phyloP scores from a whole-genome alignment of 208 protist genomes.

The Wallacemonas sp. region DNA sequence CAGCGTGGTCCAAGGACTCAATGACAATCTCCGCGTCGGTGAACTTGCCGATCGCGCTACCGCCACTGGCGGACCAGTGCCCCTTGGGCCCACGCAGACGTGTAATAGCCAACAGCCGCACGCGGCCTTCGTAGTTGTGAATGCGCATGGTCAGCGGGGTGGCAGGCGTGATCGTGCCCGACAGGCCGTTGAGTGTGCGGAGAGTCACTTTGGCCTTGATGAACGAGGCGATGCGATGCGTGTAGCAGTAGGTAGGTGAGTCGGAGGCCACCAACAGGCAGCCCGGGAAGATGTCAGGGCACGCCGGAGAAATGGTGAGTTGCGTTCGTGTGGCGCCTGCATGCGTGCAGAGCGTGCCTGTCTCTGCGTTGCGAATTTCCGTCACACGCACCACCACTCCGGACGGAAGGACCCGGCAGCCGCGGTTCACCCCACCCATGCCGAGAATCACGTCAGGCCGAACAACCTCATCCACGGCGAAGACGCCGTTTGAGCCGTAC shows the following conservation, averaged over 20 bases:
- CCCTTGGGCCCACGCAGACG: conserved; percentile 1
- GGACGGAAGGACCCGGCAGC: neutral
- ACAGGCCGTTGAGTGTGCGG: neutral
- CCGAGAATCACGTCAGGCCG: neutral
- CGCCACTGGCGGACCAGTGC: neutral
- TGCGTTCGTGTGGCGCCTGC: neutral
- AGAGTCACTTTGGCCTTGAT: neutral
- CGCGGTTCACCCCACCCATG: neutral
- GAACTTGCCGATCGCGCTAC: neutral
- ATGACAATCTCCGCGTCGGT: neutral
- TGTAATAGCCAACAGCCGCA: neutral
- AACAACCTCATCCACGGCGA: neutral
- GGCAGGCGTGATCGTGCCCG: neutral
- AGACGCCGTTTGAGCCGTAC: neutral
- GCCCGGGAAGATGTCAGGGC: conserved; percentile 1
- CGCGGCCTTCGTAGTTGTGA: conserved; percentile 1
- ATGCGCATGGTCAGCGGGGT: neutral
- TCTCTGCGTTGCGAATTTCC: neutral
- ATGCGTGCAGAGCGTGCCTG: neutral
- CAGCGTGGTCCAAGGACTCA: neutral
- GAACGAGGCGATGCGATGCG: neutral
- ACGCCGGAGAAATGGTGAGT: neutral
- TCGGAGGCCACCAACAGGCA: neutral
- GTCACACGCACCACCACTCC: neutral
- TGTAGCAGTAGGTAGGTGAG: neutral